A percentile compares a stretch with the other conserved stretches of the same genome.
These are phyloP conservation scores for Aspergillus ellipticus DNA, from an alignment of 495 filamentous ascomycete species.

Conservation along the genomic window DNA sequence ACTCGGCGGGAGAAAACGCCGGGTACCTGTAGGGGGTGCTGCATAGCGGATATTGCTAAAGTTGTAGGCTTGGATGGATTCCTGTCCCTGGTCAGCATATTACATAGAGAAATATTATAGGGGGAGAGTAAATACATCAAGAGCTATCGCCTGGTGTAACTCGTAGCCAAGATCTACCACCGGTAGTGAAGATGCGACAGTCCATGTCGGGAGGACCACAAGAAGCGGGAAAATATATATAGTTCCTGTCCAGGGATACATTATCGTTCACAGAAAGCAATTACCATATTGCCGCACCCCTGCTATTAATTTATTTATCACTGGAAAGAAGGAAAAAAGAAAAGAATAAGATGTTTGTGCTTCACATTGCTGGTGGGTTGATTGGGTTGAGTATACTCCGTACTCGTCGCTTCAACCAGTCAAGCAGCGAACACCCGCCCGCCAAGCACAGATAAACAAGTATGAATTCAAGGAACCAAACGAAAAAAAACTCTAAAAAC, in stretches of 20 bases:
- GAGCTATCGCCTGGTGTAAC: constrained; percentile 37
- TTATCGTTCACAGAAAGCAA: no score
- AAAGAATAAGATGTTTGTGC: no score
- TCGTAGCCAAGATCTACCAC: constrained; percentile 45
- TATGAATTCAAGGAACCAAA: no score
- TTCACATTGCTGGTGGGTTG: no score
- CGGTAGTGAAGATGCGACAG: not conserved
- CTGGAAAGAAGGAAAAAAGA: no score
- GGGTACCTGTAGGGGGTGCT: constrained; percentile 48
- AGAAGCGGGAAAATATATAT: not conserved
- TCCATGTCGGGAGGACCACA: not conserved
- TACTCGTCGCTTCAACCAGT: no score
- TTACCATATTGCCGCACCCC: no score
- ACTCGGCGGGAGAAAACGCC: constrained; percentile 48
- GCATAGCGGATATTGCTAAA: constrained; percentile 61
- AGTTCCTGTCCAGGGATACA: not conserved
- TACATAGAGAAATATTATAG: not conserved
- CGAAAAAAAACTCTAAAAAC: no score
- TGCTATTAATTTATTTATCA: no score
- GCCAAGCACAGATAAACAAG: no score
- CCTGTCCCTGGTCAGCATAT: constrained; percentile 17
- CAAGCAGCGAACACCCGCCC: no score
- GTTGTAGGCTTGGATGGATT: constrained; percentile 43
- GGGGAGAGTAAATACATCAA: constrained; percentile 28
- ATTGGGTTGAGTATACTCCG: no score